Evolutionary conservation across 2,329 filamentous ascomycete genomes (phyloP).

Genomic region (Monilinia laxa): DNA sequence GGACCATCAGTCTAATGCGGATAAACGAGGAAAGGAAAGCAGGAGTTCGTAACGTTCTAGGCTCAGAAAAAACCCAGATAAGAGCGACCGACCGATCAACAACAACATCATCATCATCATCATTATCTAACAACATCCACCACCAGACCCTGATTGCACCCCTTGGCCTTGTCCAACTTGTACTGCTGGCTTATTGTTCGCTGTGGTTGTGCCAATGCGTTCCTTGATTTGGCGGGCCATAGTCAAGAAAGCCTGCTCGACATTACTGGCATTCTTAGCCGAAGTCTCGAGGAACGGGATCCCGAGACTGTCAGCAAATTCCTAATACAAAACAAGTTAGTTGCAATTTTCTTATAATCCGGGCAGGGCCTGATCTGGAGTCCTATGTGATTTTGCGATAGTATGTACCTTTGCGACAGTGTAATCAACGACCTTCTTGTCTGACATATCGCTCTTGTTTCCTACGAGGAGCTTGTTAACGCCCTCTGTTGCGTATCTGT

Average conservation of each 20-base stretch:
- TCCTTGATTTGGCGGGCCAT: slow-evolving; percentile 99
- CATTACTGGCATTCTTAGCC: slow-evolving; percentile 98
- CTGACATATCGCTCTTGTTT: slow-evolving; percentile 99
- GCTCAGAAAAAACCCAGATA: slow-evolving; percentile 24
- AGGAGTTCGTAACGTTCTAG: slow-evolving; percentile 30
- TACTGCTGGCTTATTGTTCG: slow-evolving; percentile 97
- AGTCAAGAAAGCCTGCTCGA: slow-evolving; percentile 99
- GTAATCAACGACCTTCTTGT: slow-evolving; percentile 99
- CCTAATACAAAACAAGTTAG: slow-evolving; percentile 53
- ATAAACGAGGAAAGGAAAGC: slow-evolving; percentile 33
- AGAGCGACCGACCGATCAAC: slow-evolving; percentile 15
- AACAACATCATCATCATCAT: slow-evolving; percentile 10
- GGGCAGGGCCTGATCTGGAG: slow-evolving; percentile 16
- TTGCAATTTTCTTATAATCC: slow-evolving; percentile 10
- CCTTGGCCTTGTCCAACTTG: slow-evolving; percentile 94
- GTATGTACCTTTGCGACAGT: slow-evolving; percentile 89
- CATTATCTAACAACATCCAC: slow-evolving; percentile 79
- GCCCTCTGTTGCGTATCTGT: slow-evolving; percentile 97
- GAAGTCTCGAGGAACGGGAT: slow-evolving; percentile 99
- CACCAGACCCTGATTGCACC: slow-evolving; percentile 81
- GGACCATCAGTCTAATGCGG: slow-evolving; percentile 38
- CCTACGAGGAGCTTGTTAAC: slow-evolving; percentile 99
- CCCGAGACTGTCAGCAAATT: slow-evolving; percentile 97
- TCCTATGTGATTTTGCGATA: slow-evolving; percentile 34
- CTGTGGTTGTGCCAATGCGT: slow-evolving; percentile 94